Evolutionary conservation across 140 eudicot genomes (phyloP).

Genomic region (Anethum foeniculum): DNA sequence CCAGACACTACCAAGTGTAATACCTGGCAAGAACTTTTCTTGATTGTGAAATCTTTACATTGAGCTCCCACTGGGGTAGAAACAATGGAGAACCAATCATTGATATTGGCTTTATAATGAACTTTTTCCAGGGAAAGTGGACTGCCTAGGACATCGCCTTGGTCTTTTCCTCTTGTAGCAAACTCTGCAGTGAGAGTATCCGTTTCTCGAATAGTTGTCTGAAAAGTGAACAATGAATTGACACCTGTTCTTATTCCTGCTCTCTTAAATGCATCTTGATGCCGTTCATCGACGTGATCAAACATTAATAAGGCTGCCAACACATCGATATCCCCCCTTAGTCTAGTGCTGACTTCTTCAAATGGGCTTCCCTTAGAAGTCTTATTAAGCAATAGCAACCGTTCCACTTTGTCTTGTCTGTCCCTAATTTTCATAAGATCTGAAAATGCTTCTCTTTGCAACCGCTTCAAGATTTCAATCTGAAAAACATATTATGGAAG

Average conservation of each 20-base stretch:
- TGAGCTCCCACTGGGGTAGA: constrained; percentile 75
- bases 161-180: constrained; percentile 34
- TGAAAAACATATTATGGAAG: constrained; percentile 46
- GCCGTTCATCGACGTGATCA: constrained; percentile 38
- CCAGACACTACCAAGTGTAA: background rate
- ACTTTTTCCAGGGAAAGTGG: constrained; percentile 66
- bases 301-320: constrained; percentile 47
- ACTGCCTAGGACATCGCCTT: constrained; percentile 25
- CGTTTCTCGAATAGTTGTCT: constrained; percentile 50
- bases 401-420: constrained; percentile 90
- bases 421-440: constrained; percentile 95
- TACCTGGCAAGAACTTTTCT: constrained; percentile 38
- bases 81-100: constrained; percentile 62
- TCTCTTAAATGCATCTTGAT: constrained; percentile 42
- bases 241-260: constrained; percentile 65
- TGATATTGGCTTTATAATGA: constrained; percentile 57
- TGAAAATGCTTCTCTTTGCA: constrained; percentile 92
- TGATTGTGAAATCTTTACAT: constrained; percentile 53
- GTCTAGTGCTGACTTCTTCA: constrained; percentile 49
- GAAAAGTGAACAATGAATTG: constrained; percentile 54
- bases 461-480: constrained; percentile 92
- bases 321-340: constrained; percentile 65
- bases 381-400: constrained; percentile 49
- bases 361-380: constrained; percentile 55
- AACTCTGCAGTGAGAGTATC: constrained; percentile 69